phyloP scores from a whole-genome alignment of 768 basidiomycete species.

The Tulasnella sp. region DNA sequence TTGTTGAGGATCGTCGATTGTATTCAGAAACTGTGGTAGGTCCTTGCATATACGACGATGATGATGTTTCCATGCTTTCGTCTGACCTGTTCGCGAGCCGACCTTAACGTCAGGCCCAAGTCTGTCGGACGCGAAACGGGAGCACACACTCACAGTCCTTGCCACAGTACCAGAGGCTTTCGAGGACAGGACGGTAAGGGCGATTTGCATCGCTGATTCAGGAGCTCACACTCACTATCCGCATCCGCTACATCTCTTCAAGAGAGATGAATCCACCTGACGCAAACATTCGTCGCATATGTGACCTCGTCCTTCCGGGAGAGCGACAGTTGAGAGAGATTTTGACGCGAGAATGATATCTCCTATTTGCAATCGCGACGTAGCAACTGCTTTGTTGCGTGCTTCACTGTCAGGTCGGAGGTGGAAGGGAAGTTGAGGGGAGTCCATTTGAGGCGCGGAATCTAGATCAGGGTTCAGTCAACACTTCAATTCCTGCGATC shows the following conservation, averaged over 20 bases:
- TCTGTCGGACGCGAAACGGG: neutral
- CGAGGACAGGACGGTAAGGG: neutral
- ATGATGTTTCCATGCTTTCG: slow-evolving; percentile 48
- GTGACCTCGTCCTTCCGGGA: slow-evolving; percentile 45
- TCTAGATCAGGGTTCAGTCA: neutral
- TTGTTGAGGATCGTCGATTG: slow-evolving; percentile 41
- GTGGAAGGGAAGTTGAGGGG: neutral
- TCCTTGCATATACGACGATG: slow-evolving; percentile 62
- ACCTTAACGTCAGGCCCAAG: slow-evolving; percentile 8
- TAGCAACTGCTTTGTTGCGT: neutral
- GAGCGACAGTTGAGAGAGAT: slow-evolving; percentile 38
- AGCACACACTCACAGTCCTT: slow-evolving; percentile 35
- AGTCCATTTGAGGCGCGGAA: neutral
- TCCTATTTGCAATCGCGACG: neutral
- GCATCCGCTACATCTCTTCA: slow-evolving; percentile 47
- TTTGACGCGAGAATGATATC: slow-evolving; percentile 33
- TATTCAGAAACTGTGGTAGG: slow-evolving; percentile 33
- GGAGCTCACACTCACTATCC: neutral
- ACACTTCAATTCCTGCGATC: neutral
- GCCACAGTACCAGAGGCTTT: slow-evolving; percentile 58
- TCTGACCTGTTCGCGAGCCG: slow-evolving; percentile 42
- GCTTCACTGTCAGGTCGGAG: neutral
- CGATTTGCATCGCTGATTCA: neutral
- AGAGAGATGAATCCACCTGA: slow-evolving; percentile 18
- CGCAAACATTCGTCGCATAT: slow-evolving; percentile 59